Conservation (phyloP, 1,284 basidiomycete genomes). For the Xerocomus nothofagi region DNA sequence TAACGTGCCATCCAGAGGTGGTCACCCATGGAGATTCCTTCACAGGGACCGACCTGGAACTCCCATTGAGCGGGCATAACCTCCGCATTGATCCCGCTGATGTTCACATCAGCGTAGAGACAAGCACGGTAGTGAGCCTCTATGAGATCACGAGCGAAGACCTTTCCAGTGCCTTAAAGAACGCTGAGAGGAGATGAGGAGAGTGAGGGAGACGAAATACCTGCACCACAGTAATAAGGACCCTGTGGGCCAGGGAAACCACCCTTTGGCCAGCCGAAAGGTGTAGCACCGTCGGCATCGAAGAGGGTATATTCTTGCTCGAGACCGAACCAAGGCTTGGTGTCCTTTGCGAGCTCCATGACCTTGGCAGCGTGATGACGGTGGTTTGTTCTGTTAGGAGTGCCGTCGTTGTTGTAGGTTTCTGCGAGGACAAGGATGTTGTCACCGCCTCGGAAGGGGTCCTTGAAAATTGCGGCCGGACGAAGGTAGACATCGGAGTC, state of each 20-base stretch:
- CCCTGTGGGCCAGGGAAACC: slow-evolving; percentile 99
- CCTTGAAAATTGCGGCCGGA: slow-evolving; percentile 96
- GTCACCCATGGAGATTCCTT: slow-evolving; percentile 98
- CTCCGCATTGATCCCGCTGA: slow-evolving; percentile 99
- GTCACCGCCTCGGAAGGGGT: slow-evolving; percentile 98
- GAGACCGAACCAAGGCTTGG: slow-evolving; percentile 94
- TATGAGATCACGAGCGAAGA: slow-evolving; percentile 97
- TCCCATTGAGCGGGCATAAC: slow-evolving; percentile 99
- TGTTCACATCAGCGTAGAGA: slow-evolving; percentile 96
- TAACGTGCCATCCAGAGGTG: slow-evolving; percentile 97
- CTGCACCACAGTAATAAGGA: slow-evolving; percentile 99
- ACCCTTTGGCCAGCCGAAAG: slow-evolving; percentile 97
- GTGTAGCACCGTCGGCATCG: slow-evolving; percentile 84
- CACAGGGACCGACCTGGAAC: slow-evolving; percentile 99
- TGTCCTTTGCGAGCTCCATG: slow-evolving; percentile 88
- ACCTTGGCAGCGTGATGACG: slow-evolving; percentile 89
- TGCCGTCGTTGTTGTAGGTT: slow-evolving; percentile 99
- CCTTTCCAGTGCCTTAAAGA: slow-evolving; percentile 82
- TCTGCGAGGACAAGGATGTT: slow-evolving; percentile 97
- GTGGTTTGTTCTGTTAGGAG: slow-evolving; percentile 97
- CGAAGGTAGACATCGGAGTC: slow-evolving; percentile 99
- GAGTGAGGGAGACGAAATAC: slow-evolving; percentile 41
- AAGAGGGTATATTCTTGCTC: slow-evolving; percentile 99
- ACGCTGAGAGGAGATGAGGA: slow-evolving; percentile 16
- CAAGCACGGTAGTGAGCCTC: slow-evolving; percentile 99